A percentile compares a stretch with the other conserved stretches of the same genome.
Evolutionary conservation across 2,329 filamentous ascomycete genomes (phyloP).

Genomic region (Exophiala viscosa): DNA sequence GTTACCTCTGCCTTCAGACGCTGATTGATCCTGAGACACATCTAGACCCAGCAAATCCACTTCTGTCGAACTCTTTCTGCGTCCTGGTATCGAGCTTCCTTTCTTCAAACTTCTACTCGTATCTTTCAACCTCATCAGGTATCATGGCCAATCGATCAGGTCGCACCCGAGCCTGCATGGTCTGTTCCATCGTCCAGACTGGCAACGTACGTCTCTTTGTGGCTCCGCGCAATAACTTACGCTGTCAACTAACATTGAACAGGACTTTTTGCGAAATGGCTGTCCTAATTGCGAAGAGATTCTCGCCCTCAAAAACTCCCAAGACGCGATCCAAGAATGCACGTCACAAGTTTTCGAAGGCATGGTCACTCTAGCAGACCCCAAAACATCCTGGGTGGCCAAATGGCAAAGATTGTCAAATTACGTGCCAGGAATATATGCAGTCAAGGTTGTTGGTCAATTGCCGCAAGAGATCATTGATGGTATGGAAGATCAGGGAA

Average conservation of each 20-base stretch:
- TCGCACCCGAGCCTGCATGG: conserved; percentile 95
- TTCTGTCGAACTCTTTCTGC: not conserved
- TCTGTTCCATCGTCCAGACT: conserved; percentile 91
- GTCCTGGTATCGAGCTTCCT: not conserved
- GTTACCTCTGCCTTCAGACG: not conserved
- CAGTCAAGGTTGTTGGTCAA: conserved; percentile 83
- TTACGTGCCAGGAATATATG: conserved; percentile 87
- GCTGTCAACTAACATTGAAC: not conserved
- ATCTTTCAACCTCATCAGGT: not conserved
- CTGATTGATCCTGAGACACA: not conserved
- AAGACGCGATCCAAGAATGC: conserved; percentile 83
- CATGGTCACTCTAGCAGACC: conserved; percentile 78
- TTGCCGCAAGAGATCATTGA: conserved; percentile 56
- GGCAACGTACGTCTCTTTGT: conserved; percentile 55
- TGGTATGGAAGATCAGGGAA: conserved; percentile 55
- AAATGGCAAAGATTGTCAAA: conserved; percentile 89
- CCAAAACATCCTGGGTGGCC: conserved; percentile 87
- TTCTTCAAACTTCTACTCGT: not conserved
- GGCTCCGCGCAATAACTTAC: not conserved
- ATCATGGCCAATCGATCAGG: conserved; percentile 57
- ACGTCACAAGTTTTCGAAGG: conserved; percentile 96
- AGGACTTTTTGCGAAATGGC: conserved; percentile 82
- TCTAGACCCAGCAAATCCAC: not conserved
- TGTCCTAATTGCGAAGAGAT: conserved; percentile 97
- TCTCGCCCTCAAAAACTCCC: conserved; percentile 73